These are phyloP conservation scores for Saturnispora hagleri DNA, from an alignment of 805 yeast genomes.

Conservation along the genomic window DNA sequence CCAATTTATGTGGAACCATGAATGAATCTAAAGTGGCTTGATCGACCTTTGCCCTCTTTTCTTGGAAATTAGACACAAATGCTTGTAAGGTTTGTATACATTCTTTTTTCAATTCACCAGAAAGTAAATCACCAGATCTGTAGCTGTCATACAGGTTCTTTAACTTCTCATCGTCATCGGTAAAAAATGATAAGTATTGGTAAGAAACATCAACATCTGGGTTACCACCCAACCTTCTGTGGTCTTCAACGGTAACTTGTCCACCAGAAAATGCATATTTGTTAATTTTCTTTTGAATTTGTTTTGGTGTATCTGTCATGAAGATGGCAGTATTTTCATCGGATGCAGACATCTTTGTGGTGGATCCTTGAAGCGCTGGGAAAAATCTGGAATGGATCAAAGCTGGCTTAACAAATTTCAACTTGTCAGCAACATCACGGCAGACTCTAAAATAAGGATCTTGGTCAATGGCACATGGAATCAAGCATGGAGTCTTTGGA, in stretches of 20 bases:
- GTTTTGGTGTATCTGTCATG: slow-evolving; percentile 90
- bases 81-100: slow-evolving; percentile 75
- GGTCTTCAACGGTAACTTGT: slow-evolving; percentile 77
- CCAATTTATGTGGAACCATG: slow-evolving; percentile 79
- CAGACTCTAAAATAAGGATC: slow-evolving; percentile 97
- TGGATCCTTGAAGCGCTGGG: slow-evolving; percentile 96
- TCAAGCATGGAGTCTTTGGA: slow-evolving; percentile 86
- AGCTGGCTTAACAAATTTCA: slow-evolving; percentile 84
- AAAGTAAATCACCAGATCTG: slow-evolving; percentile 69
- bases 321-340: slow-evolving; percentile 85
- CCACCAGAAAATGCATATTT: slow-evolving; percentile 97
- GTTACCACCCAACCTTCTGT: slow-evolving; percentile 82
- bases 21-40: slow-evolving; percentile 53
- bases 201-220: slow-evolving; percentile 93
- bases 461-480: slow-evolving; percentile 98
- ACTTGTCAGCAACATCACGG: slow-evolving; percentile 93
- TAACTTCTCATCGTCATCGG: slow-evolving; percentile 78
- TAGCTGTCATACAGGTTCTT: slow-evolving; percentile 53
- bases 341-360: slow-evolving; percentile 94
- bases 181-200: slow-evolving; percentile 86
- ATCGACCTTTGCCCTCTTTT: slow-evolving; percentile 55
- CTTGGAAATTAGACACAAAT: slow-evolving; percentile 78
- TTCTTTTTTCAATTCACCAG: slow-evolving; percentile 87
- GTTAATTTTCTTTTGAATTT: slow-evolving; percentile 88
- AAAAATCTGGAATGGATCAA: slow-evolving; percentile 90